Conservation (phyloP, 2,329 filamentous ascomycete species). For the Neofusicoccum laricinum region DNA sequence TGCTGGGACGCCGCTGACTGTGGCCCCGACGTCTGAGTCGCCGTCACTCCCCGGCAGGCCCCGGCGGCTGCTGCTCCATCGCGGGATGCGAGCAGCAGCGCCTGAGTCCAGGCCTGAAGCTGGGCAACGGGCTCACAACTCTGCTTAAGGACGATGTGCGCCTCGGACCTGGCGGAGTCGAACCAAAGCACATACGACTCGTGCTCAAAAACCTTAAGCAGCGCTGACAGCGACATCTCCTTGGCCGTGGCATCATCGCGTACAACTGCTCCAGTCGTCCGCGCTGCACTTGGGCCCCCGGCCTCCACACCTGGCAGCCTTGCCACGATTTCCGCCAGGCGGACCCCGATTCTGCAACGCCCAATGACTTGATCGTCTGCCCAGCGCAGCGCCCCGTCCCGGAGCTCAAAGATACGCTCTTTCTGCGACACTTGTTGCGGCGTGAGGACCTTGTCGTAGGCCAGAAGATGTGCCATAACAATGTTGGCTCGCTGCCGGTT, state of each 20-base stretch:
- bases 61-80: background rate
- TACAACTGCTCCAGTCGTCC: conserved; percentile 4
- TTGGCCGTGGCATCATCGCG: background rate
- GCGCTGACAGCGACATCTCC: conserved; percentile 37
- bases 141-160: conserved; percentile 63
- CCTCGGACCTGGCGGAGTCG: conserved; percentile 40
- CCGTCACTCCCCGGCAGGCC: background rate
- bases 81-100: conserved; percentile 45
- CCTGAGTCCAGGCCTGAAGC: conserved; percentile 63
- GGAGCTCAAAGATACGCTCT: conserved; percentile 57
- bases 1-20: conserved; percentile 3
- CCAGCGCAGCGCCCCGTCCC: conserved; percentile 65
- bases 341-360: conserved; percentile 53
- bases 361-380: conserved; percentile 47
- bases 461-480: conserved; percentile 60
- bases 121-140: conserved; percentile 49
- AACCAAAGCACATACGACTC: conserved; percentile 63
- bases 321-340: conserved; percentile 36
- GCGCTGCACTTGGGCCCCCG: background rate
- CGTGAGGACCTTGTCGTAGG: conserved; percentile 49
- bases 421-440: conserved; percentile 62
- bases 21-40: background rate
- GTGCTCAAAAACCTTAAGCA: conserved; percentile 51
- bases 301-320: conserved; percentile 17
- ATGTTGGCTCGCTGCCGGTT: conserved; percentile 86